Percentiles rank a stretch among this genome's conserved stretches.
phyloP scores from a whole-genome alignment of 306 rosid genomes.

The Calophaca sinica region DNA sequence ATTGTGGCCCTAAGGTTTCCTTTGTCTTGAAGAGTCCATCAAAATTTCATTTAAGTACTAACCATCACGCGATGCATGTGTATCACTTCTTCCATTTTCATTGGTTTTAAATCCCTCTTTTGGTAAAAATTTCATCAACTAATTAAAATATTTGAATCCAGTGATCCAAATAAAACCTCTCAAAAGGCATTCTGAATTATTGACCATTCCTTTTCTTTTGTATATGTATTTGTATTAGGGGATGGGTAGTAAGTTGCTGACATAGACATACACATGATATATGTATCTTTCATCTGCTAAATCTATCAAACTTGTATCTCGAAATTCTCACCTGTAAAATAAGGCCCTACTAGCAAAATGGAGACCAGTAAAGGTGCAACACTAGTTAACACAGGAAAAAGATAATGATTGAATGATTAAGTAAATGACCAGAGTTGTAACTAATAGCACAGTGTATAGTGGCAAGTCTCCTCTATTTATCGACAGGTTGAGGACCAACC shows the following conservation, averaged over 20 bases:
- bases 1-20: background rate
- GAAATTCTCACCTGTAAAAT: slow-evolving; percentile 7
- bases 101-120: background rate
- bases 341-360: slow-evolving; percentile 19
- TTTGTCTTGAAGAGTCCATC: slow-evolving; percentile 18
- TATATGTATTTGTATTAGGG: background rate
- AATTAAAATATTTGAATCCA: background rate
- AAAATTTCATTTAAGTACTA: slow-evolving; percentile 15
- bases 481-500: no score
- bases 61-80: background rate
- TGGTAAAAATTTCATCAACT: background rate
- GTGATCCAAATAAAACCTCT: no score
- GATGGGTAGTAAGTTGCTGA: background rate
- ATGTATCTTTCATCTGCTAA: slow-evolving; percentile 31
- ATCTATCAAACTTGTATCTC: background rate
- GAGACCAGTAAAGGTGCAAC: slow-evolving; percentile 7
- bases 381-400: slow-evolving; percentile 3
- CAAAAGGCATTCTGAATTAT: no score
- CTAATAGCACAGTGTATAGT: background rate
- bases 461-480: no score
- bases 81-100: background rate
- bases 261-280: background rate
- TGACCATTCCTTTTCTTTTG: background rate
- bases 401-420: slow-evolving; percentile 3
- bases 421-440: slow-evolving; percentile 1